Conservation (phyloP, 768 basidiomycete genomes). For the Mycena alexandri region DNA sequence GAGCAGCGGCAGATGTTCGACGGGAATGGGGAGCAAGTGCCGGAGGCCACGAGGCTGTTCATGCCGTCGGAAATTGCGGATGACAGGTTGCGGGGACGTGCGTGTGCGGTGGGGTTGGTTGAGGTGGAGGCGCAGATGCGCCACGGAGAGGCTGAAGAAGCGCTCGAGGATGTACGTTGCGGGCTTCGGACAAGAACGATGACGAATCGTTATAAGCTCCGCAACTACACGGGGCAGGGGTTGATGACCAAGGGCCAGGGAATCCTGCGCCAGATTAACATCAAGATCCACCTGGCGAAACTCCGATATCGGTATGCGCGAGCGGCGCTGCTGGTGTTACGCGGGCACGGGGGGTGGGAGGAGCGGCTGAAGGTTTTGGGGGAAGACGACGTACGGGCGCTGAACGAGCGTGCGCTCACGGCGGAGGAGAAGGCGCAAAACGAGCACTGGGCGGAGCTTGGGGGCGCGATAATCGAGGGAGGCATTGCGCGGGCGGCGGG, state of each 20-base stretch:
- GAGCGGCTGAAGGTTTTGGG: not conserved
- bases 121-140: constrained; percentile 1
- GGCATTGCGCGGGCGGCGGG: not conserved
- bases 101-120: not conserved
- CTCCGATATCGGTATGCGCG: not conserved
- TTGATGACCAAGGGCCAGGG: too few species aligned
- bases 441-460: constrained; percentile 13
- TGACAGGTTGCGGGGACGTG: not conserved
- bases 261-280: too few species aligned
- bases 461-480: not conserved
- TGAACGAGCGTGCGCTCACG: constrained; percentile 9
- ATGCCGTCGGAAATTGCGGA: not conserved
- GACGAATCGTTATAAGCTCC: not conserved
- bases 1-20: constrained; percentile 1
- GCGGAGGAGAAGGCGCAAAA: constrained; percentile 6
- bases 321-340: not conserved
- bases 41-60: not conserved
- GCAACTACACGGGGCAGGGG: not conserved
- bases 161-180: not conserved
- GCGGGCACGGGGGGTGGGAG: constrained; percentile 1
- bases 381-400: not conserved
- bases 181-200: not conserved
- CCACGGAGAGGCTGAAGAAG: not conserved
- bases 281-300: constrained; percentile 10
- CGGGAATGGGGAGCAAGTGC: not conserved